Base-by-base conservation (phyloP, 345 rosid species). In the Eucalyptus guilfoylei region DNA sequence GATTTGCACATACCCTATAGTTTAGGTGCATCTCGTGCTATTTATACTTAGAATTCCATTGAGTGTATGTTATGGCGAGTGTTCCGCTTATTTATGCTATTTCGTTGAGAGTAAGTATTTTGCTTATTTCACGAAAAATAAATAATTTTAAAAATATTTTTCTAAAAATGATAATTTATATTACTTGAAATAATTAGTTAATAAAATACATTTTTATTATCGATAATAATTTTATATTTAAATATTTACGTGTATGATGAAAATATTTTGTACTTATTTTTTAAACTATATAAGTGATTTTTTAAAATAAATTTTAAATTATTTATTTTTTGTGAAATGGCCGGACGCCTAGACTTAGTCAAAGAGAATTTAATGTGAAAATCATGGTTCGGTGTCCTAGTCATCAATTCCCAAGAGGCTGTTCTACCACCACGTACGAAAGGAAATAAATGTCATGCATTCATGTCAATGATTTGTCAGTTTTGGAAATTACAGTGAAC, bases 121-220 rank as follows among this genome's bases (percentile, higher is more conserved):
- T 5, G 12, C 0, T 54, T 54, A 23, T 54, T 54, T 54, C 28
- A 54, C 0, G 0, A 55, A 55, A 55, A 23, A 55, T 23, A 55
- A 55, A 55, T 55, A 10, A 24, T 0, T 55, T 55, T 9, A 24
- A 55, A 23, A 55, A 9, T 9, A 0, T 9, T 4, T 23, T 9
- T 55, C 0, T 1, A 4, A 23, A 54, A 55, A 21, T 55, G 3
- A 55, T 0, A 0, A 7, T 55, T 24, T 55, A 24, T 55, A 55
- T 55, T 55, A 55, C 5, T 55, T 55, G 1, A 9, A 55, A 9
- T 55, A 10, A 55, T 24, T 24, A 55, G 1, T 24, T 55, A 9
- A 2, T 55, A 10, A 55, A 55, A 55, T 55, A 0, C 1, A 24
- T 9, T 24, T 23, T 55, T 55, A 55, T 55, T 24, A 55, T 2